Base-by-base conservation (phyloP, 1,139 yeast genomes). In the Kodamaea arcana region DNA sequence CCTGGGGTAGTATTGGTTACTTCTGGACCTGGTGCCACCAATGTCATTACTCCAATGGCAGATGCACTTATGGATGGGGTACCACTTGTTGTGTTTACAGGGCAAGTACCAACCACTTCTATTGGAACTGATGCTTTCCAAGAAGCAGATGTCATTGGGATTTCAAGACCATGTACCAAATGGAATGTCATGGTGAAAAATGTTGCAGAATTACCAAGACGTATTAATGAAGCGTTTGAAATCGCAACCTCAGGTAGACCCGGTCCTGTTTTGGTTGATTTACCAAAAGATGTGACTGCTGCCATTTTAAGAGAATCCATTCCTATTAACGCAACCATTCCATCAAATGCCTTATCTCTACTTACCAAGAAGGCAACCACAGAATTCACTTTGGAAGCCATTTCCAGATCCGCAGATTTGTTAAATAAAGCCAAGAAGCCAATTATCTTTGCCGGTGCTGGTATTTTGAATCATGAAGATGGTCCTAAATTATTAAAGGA, bases 81-180 rank as follows among this genome's bases (percentile, higher is more conserved):
- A 29, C 98, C 98, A 37, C 74, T 92, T 69, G 92, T 92, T 47
- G 97, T 92, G n/a, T 92, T 92, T 66, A 78, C 96, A 8, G 98
- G 98, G 41, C 98, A 92, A 73, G 98, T 92, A 27, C 87, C 96
- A 40, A 92, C 98, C 29, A 67, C 83, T 36, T 92, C 96, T 34
- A 90, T 92, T 52, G 98, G 98, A 53, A 88, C 97, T 15, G 98
- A 92, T 62, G 95, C 97, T 26, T 92, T 92, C 81, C 98, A 92
- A 69, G 98, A 92, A 69, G 98, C 98, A 31, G 98, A 92, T 57
- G 94, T 92, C 37, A 78, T 92, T 34, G 98, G 98, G 52, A 92
- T 92, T 53, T 86, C 97, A 5, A 78, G 98, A 60, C 81, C 96
- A 11, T 92, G 98, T 70, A 88, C 98, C 41, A 92, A 92, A 62